Base-by-base conservation (phyloP, 352 stramenopile genomes). In the Phytopythium mirpurense region DNA sequence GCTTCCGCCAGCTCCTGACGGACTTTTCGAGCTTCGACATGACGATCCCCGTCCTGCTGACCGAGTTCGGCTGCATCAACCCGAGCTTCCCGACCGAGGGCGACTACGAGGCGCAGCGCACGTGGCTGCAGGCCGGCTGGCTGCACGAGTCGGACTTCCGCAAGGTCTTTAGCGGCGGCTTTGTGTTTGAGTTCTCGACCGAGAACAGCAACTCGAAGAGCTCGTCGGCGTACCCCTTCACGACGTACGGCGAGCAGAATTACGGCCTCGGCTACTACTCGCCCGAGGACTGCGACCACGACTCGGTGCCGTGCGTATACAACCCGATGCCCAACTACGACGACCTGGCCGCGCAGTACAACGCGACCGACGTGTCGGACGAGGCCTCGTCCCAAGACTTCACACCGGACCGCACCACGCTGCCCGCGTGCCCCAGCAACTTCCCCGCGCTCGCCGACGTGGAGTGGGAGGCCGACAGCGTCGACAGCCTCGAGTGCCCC, bases 231-330 rank as follows among this genome's bases (percentile, higher is more conserved):
- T 94, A 76, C 56, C 84, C 85, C 24, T 96, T 95, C 60, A 90
- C 72, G 44, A 52, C 42, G 6, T 95, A 75, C 45, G 83, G 78
- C 5, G 61, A 68, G 11, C 71, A 90, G 57, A 92, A 94, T 60
- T 96, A 96, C 51, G 88, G 88, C 2, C 65, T 96, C 0, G 88
- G 88, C 6, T 96, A 92, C 69, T 95, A 84, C 51, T 70, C 67
- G 12, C 86, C 86, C 14, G 70, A 62, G 14, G 52, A 81, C 55
- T 96, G 86, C 49, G 75, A 95, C 48, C 74, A 90, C 56, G 50
- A 55, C 0, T 66, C 52, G 27, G 70, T 63, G 0, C 23, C 62
- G 40, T 96, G 86, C 60, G 56, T 52, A n/a, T 96, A 81, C 54
- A 79, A 78, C 23, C 63, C 56, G 24, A 92, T 90, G 73, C 87